Evolutionary conservation across 306 rosid species (phyloP), one percentile per base, ranked within the genome.

Genomic region (Lagenaria siceraria): DNA sequence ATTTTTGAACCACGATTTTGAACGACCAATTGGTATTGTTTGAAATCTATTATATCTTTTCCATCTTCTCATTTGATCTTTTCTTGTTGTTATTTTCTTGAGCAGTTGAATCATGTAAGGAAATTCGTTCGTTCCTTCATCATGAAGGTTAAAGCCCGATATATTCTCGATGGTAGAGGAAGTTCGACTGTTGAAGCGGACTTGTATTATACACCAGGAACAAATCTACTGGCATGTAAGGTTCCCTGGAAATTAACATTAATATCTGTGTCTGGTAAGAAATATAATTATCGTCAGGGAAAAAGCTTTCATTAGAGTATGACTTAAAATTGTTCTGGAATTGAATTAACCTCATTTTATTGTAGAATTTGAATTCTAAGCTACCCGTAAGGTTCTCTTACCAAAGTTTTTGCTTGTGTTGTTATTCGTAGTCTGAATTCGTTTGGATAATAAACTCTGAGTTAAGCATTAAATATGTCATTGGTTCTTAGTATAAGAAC

Each of bases 111-210:
- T 85, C 96, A 88, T 85, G 78, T 90, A 93, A 85, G 60, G 68
- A 90, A 87, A 83, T 68, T 90, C 55, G 88, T 90, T 49, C 85
- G 88, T 61, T 88, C 96, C 2, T 92, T 87, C 74, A 90, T 92
- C 55, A 88, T 88, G 43, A 91, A 82, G 82, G 81, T 91, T 10
- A 90, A 84, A 80, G 98, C 93, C 49, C 84, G 98, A 66, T 93
- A 90, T 88, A 90, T 93, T 80, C 91, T 91, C 10, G 98, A 91
- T 76, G 91, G 98, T 83, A 85, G 97, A 85, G 98, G 98, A 62
- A 85, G 87, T 85, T 93, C 96, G 2, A 93, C 94, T 8, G 92
- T 91, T 43, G 98, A 91, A 84, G 94, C 87, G 21, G 98, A 93
- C 51, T 56, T 56, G 62, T 21, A 22, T 80, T 93, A 61, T 80